Percentiles rank a stretch among this genome's conserved stretches.
Conservation (phyloP, 768 basidiomycete species). For the Rhodotorula kratochvilovae region DNA sequence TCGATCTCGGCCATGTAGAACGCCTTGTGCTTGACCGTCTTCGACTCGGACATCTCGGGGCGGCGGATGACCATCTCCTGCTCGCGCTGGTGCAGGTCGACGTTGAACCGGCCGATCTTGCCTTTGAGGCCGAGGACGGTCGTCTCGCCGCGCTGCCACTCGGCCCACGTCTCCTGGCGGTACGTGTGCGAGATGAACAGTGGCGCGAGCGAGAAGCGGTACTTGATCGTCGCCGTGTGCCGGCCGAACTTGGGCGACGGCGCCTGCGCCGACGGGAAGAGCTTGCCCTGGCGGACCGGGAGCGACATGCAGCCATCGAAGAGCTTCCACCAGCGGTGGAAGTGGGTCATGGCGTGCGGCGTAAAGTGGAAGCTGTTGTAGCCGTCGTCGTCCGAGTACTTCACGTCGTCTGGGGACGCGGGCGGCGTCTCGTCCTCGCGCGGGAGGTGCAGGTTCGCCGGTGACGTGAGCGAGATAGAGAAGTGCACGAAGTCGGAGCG, state of each 20-base stretch:
- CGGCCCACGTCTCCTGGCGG: slow-evolving; percentile 69
- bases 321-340: slow-evolving; percentile 84
- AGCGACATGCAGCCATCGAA: slow-evolving; percentile 74
- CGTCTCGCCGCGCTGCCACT: slow-evolving; percentile 73
- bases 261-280: slow-evolving; percentile 63
- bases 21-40: slow-evolving; percentile 67
- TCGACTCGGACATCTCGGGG: slow-evolving; percentile 56
- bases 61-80: slow-evolving; percentile 67
- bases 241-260: slow-evolving; percentile 81
- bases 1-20: slow-evolving; percentile 85
- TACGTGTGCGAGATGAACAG: slow-evolving; percentile 83
- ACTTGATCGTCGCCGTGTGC: slow-evolving; percentile 86
- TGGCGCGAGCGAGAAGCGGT: slow-evolving; percentile 69
- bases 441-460: slow-evolving; percentile 23
- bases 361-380: slow-evolving; percentile 78
- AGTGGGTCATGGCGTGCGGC: slow-evolving; percentile 77
- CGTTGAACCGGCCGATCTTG: slow-evolving; percentile 71
- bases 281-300: slow-evolving; percentile 80
- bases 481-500: slow-evolving; percentile 91
- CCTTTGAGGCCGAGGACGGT: slow-evolving; percentile 82
- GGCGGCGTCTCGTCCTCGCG: slow-evolving; percentile 35
- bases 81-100: slow-evolving; percentile 86
- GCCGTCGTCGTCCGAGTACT: slow-evolving; percentile 38
- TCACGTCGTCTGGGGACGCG: not conserved
- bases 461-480: slow-evolving; percentile 72